These are phyloP conservation scores for Mollisia scopiformis DNA, from an alignment of 2,329 filamentous ascomycete genomes.

Conservation along the genomic window DNA sequence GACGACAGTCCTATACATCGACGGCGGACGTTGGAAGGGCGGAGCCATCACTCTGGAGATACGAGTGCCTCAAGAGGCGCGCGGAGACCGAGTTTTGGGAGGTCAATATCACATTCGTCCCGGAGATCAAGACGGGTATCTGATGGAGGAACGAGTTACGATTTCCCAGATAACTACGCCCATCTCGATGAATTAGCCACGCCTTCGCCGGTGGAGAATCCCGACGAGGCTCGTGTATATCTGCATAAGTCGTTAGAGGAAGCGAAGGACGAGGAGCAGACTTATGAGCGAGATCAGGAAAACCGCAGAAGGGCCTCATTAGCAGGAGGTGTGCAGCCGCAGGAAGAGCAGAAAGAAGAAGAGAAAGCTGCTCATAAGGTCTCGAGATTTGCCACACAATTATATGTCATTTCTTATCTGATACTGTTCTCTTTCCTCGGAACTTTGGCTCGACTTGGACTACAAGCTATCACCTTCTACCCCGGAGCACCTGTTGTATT, in stretches of 20 bases:
- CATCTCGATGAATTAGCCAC: conserved; percentile 48
- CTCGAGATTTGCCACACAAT: conserved; percentile 56
- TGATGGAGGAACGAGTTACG: conserved; percentile 16
- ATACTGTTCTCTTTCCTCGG: conserved; percentile 85
- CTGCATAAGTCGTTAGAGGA: conserved; percentile 45
- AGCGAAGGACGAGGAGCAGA: conserved; percentile 20
- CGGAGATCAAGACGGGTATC: conserved; percentile 4
- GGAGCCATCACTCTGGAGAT: conserved; percentile 31
- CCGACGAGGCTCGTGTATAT: conserved; percentile 40
- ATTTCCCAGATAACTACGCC: conserved; percentile 38
- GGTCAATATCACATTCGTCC: conserved; percentile 9
- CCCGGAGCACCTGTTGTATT: conserved; percentile 76
- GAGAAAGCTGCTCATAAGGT: conserved; percentile 32
- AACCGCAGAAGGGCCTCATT: conserved; percentile 4
- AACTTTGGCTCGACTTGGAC: conserved; percentile 79
- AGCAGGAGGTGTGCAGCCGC: conserved; percentile 6
- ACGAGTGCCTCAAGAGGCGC: conserved; percentile 23
- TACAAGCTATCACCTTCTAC: conserved; percentile 80
- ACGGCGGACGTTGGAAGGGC: conserved; percentile 41
- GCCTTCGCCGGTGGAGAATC: conserved; percentile 49
- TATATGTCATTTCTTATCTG: conserved; percentile 80
- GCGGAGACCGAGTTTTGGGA: conserved; percentile 11
- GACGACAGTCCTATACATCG: conserved; percentile 39
- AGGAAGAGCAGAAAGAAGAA: conserved; percentile 16
- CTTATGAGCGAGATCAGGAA: conserved; percentile 20